Percentiles rank a stretch among this genome's conserved stretches.
Conservation (phyloP, 352 stramenopile genomes). For the Blastocystis sp. region DNA sequence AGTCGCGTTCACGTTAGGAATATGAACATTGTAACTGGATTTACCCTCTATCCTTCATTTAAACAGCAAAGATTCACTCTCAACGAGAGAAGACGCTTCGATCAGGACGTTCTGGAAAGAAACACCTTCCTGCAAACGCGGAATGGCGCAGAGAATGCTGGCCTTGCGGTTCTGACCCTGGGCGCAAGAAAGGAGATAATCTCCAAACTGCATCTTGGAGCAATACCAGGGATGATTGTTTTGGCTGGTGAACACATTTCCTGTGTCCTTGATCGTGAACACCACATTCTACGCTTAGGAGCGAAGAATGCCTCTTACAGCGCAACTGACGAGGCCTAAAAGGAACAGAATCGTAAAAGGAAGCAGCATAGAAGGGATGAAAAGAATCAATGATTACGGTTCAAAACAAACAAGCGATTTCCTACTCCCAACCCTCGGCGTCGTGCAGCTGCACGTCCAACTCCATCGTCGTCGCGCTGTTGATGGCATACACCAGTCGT, state of each 20-base stretch:
- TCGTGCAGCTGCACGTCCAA: slow-evolving; percentile 67
- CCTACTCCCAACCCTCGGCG: slow-evolving; percentile 65
- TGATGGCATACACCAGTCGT: slow-evolving; percentile 65
- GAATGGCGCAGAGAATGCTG: not conserved
- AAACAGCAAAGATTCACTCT: not conserved
- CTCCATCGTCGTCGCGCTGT: slow-evolving; percentile 65
- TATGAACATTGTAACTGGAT: not conserved
- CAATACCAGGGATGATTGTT: slow-evolving; percentile 2
- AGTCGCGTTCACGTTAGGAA: not conserved
- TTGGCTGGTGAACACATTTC: not conserved
- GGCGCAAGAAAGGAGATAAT: not conserved
- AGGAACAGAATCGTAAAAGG: not conserved
- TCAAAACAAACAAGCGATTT: not conserved
- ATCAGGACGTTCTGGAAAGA: slow-evolving; percentile 7
- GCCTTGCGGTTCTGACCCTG: not conserved
- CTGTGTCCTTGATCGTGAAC: not conserved
- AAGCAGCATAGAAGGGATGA: not conserved
- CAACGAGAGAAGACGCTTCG: not conserved
- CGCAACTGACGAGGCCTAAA: not conserved
- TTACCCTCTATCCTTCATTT: not conserved
- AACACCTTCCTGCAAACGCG: not conserved
- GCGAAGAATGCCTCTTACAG: not conserved
- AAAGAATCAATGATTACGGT: not conserved
- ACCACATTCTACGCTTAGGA: not conserved
- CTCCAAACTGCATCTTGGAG: not conserved